Conservation (phyloP, 2,329 filamentous ascomycete genomes). For the Pseudogymnoascus sp. region DNA sequence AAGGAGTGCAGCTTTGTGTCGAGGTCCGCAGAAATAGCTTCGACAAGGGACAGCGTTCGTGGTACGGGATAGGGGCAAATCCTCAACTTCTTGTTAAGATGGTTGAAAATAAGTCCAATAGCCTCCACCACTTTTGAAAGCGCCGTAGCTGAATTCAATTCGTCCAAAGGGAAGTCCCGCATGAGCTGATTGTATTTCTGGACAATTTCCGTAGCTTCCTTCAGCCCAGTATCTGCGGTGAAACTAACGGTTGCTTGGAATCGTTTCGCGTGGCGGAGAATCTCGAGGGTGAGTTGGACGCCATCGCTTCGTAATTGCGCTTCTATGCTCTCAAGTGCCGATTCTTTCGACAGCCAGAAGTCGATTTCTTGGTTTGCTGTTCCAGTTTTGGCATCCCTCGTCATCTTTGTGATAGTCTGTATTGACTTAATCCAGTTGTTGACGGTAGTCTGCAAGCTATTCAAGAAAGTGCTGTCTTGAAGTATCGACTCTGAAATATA, state of each 20-base stretch:
- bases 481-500: slow-evolving; percentile 69
- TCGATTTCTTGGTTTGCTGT: slow-evolving; percentile 97
- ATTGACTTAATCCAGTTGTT: slow-evolving; percentile 99
- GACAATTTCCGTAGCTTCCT: slow-evolving; percentile 91
- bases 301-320: slow-evolving; percentile 81
- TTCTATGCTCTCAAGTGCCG: slow-evolving; percentile 84
- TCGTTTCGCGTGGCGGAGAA: slow-evolving; percentile 92
- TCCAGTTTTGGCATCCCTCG: slow-evolving; percentile 66
- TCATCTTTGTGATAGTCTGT: slow-evolving; percentile 90
- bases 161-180: slow-evolving; percentile 87
- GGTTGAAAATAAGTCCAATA: slow-evolving; percentile 79
- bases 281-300: slow-evolving; percentile 83
- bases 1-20: slow-evolving; percentile 79
- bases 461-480: slow-evolving; percentile 84
- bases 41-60: slow-evolving; percentile 85
- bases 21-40: slow-evolving; percentile 90
- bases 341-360: slow-evolving; percentile 98
- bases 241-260: slow-evolving; percentile 98
- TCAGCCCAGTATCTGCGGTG: slow-evolving; percentile 87
- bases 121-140: slow-evolving; percentile 83
- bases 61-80: slow-evolving; percentile 93
- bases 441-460: slow-evolving; percentile 85
- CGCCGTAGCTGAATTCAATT: slow-evolving; percentile 85
- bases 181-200: slow-evolving; percentile 99
- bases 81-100: slow-evolving; percentile 95